A percentile compares a stretch with the other conserved stretches of the same genome.
Evolutionary conservation across 768 basidiomycete species (phyloP).

Genomic region (Daedaleopsis sinensis): DNA sequence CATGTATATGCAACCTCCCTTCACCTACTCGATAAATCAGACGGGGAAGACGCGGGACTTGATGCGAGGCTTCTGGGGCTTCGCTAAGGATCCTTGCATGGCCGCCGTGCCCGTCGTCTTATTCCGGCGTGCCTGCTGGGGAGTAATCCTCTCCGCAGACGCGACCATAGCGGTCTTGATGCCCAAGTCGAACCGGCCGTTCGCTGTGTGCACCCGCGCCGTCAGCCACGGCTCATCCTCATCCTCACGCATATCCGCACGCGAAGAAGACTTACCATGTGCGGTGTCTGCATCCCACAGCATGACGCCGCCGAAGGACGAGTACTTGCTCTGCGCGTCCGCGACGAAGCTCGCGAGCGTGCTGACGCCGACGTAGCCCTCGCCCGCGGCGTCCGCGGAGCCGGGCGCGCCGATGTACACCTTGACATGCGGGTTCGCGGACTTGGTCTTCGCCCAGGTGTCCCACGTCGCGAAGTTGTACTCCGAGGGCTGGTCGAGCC

Average conservation of each 20-base stretch:
- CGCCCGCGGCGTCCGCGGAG: conserved; percentile 55
- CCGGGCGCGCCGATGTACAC: conserved; percentile 69
- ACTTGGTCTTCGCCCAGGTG: conserved; percentile 59
- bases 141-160: conserved; percentile 16
- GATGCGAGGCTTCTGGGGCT: conserved; percentile 9
- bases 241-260: neutral
- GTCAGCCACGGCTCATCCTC: neutral
- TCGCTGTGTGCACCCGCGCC: conserved; percentile 17
- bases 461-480: conserved; percentile 66
- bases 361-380: conserved; percentile 52
- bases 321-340: conserved; percentile 56
- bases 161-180: conserved; percentile 28
- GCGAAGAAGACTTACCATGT: conserved; percentile 9
- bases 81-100: neutral
- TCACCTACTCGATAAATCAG: neutral
- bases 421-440: conserved; percentile 61
- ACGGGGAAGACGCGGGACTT: conserved; percentile 28
- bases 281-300: conserved; percentile 39
- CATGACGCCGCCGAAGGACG: conserved; percentile 64
- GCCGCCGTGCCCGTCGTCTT: conserved; percentile 7
- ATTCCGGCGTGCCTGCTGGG: conserved; percentile 5
- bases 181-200: conserved; percentile 27
- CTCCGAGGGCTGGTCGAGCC: conserved; percentile 46
- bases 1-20: neutral
- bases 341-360: conserved; percentile 49